phyloP scores from a whole-genome alignment of 1,284 basidiomycete genomes.

The Leccinum ponderosum region DNA sequence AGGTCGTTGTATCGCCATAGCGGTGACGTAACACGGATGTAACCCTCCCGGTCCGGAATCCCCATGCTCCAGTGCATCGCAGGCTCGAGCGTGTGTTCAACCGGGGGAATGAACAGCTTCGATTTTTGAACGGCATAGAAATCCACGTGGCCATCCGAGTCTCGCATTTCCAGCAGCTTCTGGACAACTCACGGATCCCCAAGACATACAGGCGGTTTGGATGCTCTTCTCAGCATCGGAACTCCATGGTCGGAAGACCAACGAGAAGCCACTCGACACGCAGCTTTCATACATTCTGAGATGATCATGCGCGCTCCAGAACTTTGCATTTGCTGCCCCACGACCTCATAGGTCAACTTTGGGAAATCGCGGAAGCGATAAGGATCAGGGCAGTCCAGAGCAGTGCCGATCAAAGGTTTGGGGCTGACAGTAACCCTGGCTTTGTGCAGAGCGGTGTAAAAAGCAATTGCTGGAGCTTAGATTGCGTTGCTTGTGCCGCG shows the following conservation, averaged over 20 bases:
- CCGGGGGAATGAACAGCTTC: slow-evolving; percentile 38
- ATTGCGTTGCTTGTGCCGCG: slow-evolving; percentile 25
- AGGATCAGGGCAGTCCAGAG: slow-evolving; percentile 36
- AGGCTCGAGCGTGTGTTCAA: slow-evolving; percentile 52
- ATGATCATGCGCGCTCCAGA: slow-evolving; percentile 58
- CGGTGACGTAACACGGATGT: slow-evolving; percentile 86
- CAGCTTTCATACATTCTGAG: slow-evolving; percentile 84
- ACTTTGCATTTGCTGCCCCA: slow-evolving; percentile 26
- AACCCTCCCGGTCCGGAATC: slow-evolving; percentile 68
- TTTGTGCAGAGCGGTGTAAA: slow-evolving; percentile 23
- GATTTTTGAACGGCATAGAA: slow-evolving; percentile 34
- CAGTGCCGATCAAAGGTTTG: slow-evolving; percentile 31
- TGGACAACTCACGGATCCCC: slow-evolving; percentile 36
- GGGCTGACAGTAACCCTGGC: slow-evolving; percentile 26
- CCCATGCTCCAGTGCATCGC: slow-evolving; percentile 74
- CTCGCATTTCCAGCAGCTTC: slow-evolving; percentile 42
- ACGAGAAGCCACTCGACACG: slow-evolving; percentile 74
- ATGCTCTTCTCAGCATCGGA: slow-evolving; percentile 66
- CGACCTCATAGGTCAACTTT: slow-evolving; percentile 47
- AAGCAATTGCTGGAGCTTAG: slow-evolving; percentile 26
- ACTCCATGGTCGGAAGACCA: slow-evolving; percentile 68
- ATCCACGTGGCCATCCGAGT: slow-evolving; percentile 44
- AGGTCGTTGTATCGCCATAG: slow-evolving; percentile 87
- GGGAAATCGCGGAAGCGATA: slow-evolving; percentile 61
- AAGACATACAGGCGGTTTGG: slow-evolving; percentile 38